Evolutionary conservation across 2,329 filamentous ascomycete genomes (phyloP), one percentile per base, ranked within the genome.

Genomic region (Fusarium dlaminii): DNA sequence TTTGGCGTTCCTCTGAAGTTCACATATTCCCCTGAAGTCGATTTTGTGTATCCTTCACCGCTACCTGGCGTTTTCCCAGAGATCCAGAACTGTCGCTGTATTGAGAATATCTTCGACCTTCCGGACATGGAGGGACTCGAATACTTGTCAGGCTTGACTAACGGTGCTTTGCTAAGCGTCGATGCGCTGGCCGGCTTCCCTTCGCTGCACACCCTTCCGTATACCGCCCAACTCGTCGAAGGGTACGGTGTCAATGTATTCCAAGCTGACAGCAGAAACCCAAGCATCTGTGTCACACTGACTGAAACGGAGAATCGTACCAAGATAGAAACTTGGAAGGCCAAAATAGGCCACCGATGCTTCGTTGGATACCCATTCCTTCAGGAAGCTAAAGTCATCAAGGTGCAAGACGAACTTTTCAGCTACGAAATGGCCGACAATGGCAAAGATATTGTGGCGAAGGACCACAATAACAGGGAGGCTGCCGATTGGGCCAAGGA

Each of bases 1-100:
- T 99, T 98, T 80, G 95, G 96, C 10, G 94, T 97, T 18, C 92
- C 94, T 12, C 85, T 99, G 71, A 98, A 98, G 83, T 99, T 98
- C 81, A 95, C 93, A 0, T 97, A 96, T 82, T 91, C 93, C 5
- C 87, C 90, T 5, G 90, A 94, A 37, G 84, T 93, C 39, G 91
- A 96, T 81, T 98, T 92, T 77, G 88, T 89, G 11, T 99, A 98
- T 80, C 93, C 93, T 4, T 98, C 95, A 7, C 96, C 96, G 9
- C 87, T 98, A 71, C 90, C 93, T 22, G 96, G 95, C 14, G 89
- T 98, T 40, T 99, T 99, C 81, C 96, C 96, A 1, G 94, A 98
- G 78, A 88, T 99, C 54, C 87, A 90, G 12, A 90, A 93, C 79
- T 99, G 96, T 81, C 94, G 90, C 77, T 99, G 97, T 79, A 90